Evolutionary conservation across 2,329 filamentous ascomycete genomes (phyloP).

Genomic region (Paecilomyces variotii): DNA sequence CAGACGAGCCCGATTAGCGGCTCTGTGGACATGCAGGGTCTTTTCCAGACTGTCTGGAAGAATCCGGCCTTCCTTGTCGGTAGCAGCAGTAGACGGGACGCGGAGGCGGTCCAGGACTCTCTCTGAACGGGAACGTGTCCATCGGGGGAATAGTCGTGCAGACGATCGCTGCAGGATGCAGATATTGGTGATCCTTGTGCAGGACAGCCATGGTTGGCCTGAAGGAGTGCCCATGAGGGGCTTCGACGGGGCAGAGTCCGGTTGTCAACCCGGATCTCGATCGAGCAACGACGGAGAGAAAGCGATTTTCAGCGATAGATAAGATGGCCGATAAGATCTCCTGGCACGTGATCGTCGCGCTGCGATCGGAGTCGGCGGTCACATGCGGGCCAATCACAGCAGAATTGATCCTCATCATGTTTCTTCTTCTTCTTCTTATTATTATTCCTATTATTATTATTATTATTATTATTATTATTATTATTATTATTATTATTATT

Average conservation of each 20-base stretch:
- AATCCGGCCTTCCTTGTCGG: slow-evolving; percentile 9
- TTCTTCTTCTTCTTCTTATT: too few species aligned
- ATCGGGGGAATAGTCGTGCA: not conserved
- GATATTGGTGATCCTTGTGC: not conserved
- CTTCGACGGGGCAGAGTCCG: not conserved
- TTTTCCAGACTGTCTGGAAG: slow-evolving; percentile 19
- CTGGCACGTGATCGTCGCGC: too few species aligned
- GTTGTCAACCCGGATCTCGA: not conserved
- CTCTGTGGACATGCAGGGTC: slow-evolving; percentile 28
- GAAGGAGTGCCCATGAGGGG: not conserved
- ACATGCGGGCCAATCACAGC: too few species aligned
- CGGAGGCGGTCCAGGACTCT: not conserved
- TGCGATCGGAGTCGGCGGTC: too few species aligned
- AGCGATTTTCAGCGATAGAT: not conserved
- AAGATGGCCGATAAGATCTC: too few species aligned
- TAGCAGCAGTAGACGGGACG: not conserved
- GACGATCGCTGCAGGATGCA: too few species aligned
- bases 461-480: too few species aligned
- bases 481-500: too few species aligned
- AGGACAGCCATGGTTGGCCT: not conserved
- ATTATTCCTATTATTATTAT: too few species aligned
- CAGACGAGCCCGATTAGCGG: slow-evolving; percentile 19
- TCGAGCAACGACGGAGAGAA: not conserved
- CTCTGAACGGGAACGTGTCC: not conserved
- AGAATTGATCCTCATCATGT: too few species aligned